Evolutionary conservation across 768 basidiomycete species (phyloP).

Genomic region (Hypholoma sublateritium): DNA sequence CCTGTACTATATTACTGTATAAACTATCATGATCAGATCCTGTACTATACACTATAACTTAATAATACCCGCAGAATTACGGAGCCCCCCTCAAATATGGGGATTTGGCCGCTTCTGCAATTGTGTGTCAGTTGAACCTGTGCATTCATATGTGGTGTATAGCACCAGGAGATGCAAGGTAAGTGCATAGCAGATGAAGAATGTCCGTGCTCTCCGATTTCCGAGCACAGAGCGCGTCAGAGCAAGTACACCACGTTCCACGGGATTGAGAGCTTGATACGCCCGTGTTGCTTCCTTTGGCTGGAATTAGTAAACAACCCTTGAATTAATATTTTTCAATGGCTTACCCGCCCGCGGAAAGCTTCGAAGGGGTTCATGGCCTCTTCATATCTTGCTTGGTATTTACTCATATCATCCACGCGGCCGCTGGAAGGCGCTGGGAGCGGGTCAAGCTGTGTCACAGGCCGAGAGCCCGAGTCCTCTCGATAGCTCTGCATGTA

Average conservation of each 20-base stretch:
- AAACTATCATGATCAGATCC: conserved; percentile 10
- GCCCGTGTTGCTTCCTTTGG: conserved; percentile 91
- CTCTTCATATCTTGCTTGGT: conserved; percentile 91
- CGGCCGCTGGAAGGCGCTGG: conserved; percentile 43
- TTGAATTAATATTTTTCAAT: neutral
- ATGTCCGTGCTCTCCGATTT: conserved; percentile 84
- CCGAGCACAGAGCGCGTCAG: conserved; percentile 86
- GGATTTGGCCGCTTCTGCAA: conserved; percentile 54
- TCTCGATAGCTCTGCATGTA: conserved; percentile 98
- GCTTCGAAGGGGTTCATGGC: conserved; percentile 98
- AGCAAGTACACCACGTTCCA: conserved; percentile 85
- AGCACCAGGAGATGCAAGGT: conserved; percentile 80
- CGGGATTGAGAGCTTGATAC: conserved; percentile 85
- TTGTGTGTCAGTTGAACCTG: conserved; percentile 47
- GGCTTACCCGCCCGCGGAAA: conserved; percentile 88
- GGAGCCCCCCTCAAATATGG: conserved; percentile 24
- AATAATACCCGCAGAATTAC: conserved; percentile 17
- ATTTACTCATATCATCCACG: conserved; percentile 80
- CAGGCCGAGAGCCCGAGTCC: conserved; percentile 55
- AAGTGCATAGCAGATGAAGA: conserved; percentile 87
- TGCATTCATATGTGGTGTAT: conserved; percentile 76
- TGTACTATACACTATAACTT: conserved; percentile 28
- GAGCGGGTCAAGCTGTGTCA: conserved; percentile 69
- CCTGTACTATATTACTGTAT: conserved; percentile 13
- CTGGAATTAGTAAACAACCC: neutral